phyloP scores from a whole-genome alignment of 176 grass and related monocot species.

The Triticum timopheevii region DNA sequence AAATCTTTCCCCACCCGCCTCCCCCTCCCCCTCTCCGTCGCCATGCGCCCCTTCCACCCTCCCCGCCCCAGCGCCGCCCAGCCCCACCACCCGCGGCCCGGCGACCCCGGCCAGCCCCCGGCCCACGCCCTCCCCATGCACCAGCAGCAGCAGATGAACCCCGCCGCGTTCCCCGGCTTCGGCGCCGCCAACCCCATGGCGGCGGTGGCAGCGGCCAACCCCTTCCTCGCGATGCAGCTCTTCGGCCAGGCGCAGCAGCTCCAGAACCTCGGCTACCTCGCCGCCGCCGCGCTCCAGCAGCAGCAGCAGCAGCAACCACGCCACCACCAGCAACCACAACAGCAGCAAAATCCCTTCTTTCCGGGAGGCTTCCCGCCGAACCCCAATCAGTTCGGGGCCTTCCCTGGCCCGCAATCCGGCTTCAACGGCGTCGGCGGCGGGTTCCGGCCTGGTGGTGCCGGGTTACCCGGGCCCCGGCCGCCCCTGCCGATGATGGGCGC shows the following conservation, averaged over 20 bases:
- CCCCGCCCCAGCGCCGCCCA: constrained; percentile 37
- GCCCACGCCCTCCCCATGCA: constrained; percentile 21
- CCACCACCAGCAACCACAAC: constrained; percentile 14
- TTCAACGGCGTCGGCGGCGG: constrained; percentile 20
- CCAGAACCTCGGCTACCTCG: constrained; percentile 50
- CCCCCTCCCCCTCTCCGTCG: not conserved
- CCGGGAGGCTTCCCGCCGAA: constrained; percentile 43
- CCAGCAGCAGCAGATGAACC: constrained; percentile 24
- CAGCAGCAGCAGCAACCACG: constrained; percentile 29
- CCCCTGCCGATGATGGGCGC: constrained; percentile 27
- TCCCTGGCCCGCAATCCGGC: not conserved
- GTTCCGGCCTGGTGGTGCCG: constrained; percentile 30
- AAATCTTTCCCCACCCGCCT: constrained; percentile 30
- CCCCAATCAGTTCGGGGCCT: constrained; percentile 35
- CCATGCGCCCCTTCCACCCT: constrained; percentile 70
- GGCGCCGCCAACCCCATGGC: constrained; percentile 47
- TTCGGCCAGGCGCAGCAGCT: constrained; percentile 58
- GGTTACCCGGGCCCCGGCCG: not conserved
- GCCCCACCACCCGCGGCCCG: constrained; percentile 20
- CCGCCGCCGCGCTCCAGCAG: constrained; percentile 41
- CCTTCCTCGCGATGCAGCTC: constrained; percentile 51
- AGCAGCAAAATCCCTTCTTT: constrained; percentile 29
- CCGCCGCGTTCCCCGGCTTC: constrained; percentile 34
- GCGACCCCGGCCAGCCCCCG: constrained; percentile 22
- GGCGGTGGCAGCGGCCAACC: constrained; percentile 40